Evolutionary conservation across 768 basidiomycete genomes (phyloP), one percentile per base, ranked within the genome.

Genomic region (Boletus reticulatus): DNA sequence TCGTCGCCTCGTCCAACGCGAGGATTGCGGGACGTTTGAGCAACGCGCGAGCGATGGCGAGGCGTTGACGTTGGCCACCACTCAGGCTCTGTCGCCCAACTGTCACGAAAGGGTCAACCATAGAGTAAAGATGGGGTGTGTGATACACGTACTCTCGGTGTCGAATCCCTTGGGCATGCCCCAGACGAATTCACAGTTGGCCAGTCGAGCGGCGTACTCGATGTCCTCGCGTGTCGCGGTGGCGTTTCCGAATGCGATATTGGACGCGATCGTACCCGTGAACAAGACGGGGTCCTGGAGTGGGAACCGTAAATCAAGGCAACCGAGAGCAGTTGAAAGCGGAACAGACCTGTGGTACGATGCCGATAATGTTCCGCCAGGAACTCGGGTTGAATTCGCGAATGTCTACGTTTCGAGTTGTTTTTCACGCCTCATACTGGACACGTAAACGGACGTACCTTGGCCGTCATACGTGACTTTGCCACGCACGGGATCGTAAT

Each of bases 101-200:
- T 70, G 51, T 47, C 31, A 29, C 10, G 34, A 36, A 13, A 14
- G 5, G 13, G 6, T 36, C 34, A 29, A 29, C 29, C 34, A 17
- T 5, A 13, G 14, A 16, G 36, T 16, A 37, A 37, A 37, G 3
- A 37, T 12, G 17, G 8, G 17, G 19, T 10, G 22, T 22, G 22
- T 22, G 3, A 22, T 22, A 22, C 19, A 49, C 53, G 42, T 10
- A 55, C 94, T 94, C 62, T 86, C 80, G 1, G 96, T 98, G 62
- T 97, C 95, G 63, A 96, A 96, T 0, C 94, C 94, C 54, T 93
- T 79, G 11, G 95, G 94, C 79, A 98, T 84, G 16, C 89, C 87
- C 89, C 93, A 92, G 7, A 98, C 86, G 66, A 96, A 98, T 64
- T 96, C 94, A 72, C 95, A 98, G 62, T 98, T 97, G 3, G 96